Percentiles rank a stretch among this genome's conserved stretches.
Evolutionary conservation across 148 eudicot genomes (phyloP).

Genomic region (Vaccinium vitisidaea): DNA sequence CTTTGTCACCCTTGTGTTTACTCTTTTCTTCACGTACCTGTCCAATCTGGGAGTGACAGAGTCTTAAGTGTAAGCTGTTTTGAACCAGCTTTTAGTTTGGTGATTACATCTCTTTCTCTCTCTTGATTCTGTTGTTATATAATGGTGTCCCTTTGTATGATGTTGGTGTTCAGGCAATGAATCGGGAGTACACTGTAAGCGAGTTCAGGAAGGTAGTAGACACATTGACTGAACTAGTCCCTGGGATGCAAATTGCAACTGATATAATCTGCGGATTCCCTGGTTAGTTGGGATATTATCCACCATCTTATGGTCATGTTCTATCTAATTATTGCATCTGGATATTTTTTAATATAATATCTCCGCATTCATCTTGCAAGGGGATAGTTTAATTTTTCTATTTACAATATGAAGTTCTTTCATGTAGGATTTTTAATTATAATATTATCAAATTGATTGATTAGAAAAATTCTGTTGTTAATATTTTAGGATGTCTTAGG

Average conservation of each 20-base stretch:
- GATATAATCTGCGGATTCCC: slow-evolving; percentile 99
- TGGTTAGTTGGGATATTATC: slow-evolving; percentile 40
- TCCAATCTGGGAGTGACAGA: slow-evolving; percentile 91
- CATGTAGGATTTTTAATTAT: not conserved
- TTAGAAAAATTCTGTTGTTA: not conserved
- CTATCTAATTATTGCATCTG: not conserved
- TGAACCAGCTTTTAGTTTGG: not conserved
- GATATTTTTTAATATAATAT: not conserved
- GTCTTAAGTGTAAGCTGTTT: slow-evolving; percentile 54
- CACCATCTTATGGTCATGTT: not conserved
- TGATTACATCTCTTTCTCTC: not conserved
- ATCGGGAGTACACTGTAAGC: slow-evolving; percentile 82
- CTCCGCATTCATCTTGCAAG: not conserved
- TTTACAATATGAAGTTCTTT: not conserved
- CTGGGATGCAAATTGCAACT: slow-evolving; percentile 99
- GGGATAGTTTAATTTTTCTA: not conserved
- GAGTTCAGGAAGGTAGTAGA: slow-evolving; percentile 88
- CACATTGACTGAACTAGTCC: slow-evolving; percentile 81
- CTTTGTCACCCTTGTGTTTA: slow-evolving; percentile 89
- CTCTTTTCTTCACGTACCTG: slow-evolving; percentile 96
- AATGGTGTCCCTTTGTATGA: not conserved
- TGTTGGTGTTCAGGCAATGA: slow-evolving; percentile 70
- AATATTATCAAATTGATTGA: not conserved
- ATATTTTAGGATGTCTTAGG: not conserved
- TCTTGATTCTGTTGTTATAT: not conserved